Evolutionary conservation across 495 filamentous ascomycete species (phyloP).

Genomic region (Terfezia claveryi): DNA sequence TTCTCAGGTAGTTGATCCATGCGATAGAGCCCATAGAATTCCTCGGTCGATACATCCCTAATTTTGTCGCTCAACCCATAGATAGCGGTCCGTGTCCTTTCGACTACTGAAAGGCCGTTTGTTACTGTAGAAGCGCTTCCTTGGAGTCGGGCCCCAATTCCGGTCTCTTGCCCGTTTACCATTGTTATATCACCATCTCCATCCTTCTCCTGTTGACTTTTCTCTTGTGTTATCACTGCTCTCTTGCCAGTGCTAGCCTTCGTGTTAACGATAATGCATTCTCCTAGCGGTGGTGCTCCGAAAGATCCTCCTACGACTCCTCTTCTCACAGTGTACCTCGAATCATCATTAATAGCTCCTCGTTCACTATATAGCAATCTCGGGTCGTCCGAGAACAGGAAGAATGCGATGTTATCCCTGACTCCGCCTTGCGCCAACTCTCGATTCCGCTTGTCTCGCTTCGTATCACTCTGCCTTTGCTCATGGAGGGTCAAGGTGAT

Average conservation of each 20-base stretch:
- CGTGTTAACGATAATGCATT: neutral
- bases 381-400: neutral
- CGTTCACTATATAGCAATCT: neutral
- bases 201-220: neutral
- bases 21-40: neutral
- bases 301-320: neutral
- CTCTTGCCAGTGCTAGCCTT: neutral
- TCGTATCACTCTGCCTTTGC: neutral
- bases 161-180: neutral
- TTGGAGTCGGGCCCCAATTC: neutral
- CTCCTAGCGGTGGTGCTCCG: neutral
- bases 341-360: neutral
- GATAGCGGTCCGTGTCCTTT: neutral
- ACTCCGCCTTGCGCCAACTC: neutral
- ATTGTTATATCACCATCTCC: neutral
- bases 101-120: neutral
- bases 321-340: neutral
- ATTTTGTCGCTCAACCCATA: neutral
- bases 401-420: neutral
- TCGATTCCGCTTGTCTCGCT: neutral
- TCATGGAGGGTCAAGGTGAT: neutral
- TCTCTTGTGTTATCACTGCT: neutral
- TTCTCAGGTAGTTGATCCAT: no score
- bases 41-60: neutral
- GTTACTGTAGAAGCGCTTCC: neutral